These are phyloP conservation scores for Tephrocybe rancida DNA, from an alignment of 768 basidiomycete genomes.

Conservation along the genomic window DNA sequence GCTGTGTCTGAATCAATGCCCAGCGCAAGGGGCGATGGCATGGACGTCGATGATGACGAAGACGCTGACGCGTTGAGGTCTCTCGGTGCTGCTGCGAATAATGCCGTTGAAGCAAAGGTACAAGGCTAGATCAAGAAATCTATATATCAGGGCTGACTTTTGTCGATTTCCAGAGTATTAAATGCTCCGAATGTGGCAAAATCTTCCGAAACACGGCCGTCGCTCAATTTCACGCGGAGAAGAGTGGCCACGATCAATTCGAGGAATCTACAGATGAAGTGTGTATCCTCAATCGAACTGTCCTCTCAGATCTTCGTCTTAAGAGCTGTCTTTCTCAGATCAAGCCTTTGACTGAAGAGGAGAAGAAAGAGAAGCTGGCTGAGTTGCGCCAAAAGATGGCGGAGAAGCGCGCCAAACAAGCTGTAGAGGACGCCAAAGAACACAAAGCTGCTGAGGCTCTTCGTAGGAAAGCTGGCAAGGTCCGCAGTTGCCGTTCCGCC, in stretches of 20 bases:
- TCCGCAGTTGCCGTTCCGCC: conserved; percentile 23
- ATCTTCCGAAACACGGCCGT: conserved; percentile 84
- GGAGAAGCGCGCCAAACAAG: conserved; percentile 75
- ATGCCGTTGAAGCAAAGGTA: conserved; percentile 70
- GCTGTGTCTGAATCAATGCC: conserved; percentile 38
- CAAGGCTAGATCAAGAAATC: conserved; percentile 6
- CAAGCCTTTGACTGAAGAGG: conserved; percentile 93
- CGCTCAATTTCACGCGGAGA: conserved; percentile 92
- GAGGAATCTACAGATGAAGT: conserved; percentile 97
- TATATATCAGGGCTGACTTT: not conserved
- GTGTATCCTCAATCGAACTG: not conserved
- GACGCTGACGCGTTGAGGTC: conserved; percentile 65
- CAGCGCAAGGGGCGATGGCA: conserved; percentile 29
- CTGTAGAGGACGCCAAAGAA: conserved; percentile 73
- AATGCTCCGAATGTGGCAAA: conserved; percentile 84
- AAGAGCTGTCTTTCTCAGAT: conserved; percentile 48
- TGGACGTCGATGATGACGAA: conserved; percentile 71
- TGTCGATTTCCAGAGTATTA: conserved; percentile 64
- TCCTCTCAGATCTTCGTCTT: conserved; percentile 9
- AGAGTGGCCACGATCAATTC: conserved; percentile 93
- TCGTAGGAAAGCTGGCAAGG: conserved; percentile 85
- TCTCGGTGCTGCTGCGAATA: conserved; percentile 42
- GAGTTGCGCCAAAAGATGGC: conserved; percentile 83
- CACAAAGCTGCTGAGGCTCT: conserved; percentile 75
- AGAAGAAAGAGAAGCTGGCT: conserved; percentile 78